These are phyloP conservation scores for Aspergillus bombycis DNA, from an alignment of 2,329 filamentous ascomycete genomes.

Conservation along the genomic window DNA sequence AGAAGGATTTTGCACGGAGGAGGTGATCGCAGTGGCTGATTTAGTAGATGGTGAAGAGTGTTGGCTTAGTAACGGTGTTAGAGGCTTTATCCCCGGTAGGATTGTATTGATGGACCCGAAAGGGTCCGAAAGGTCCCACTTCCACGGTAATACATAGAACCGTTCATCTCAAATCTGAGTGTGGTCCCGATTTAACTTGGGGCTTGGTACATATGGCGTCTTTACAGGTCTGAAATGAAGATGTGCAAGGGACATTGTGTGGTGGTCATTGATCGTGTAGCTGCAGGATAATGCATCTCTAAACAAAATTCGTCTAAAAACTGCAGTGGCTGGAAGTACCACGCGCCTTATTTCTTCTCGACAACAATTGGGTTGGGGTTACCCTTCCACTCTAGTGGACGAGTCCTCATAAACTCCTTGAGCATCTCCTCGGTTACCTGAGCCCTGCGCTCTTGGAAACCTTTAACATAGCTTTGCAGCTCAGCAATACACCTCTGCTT, in stretches of 20 bases:
- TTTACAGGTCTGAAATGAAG: not conserved
- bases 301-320: not conserved
- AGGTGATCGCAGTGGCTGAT: conserved; percentile 60
- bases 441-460: conserved; percentile 78
- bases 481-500: conserved; percentile 82
- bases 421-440: conserved; percentile 78
- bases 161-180: not conserved
- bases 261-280: conserved; percentile 1
- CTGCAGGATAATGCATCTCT: conserved; percentile 1
- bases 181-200: too few species aligned
- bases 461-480: conserved; percentile 74
- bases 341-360: not conserved
- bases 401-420: conserved; percentile 68
- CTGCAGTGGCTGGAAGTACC: not conserved
- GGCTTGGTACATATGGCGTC: not conserved
- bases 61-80: conserved; percentile 86
- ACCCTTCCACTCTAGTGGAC: conserved; percentile 61
- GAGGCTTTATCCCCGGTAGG: conserved; percentile 67
- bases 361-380: conserved; percentile 51
- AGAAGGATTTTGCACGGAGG: conserved; percentile 67
- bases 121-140: not conserved
- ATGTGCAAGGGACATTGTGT: not conserved
- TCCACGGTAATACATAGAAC: not conserved
- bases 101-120: conserved; percentile 21
- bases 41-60: conserved; percentile 74